Evolutionary conservation across 75 land plant genomes (phyloP), one percentile per base, ranked within the genome.

Genomic region (Adiantum capillusveneris): DNA sequence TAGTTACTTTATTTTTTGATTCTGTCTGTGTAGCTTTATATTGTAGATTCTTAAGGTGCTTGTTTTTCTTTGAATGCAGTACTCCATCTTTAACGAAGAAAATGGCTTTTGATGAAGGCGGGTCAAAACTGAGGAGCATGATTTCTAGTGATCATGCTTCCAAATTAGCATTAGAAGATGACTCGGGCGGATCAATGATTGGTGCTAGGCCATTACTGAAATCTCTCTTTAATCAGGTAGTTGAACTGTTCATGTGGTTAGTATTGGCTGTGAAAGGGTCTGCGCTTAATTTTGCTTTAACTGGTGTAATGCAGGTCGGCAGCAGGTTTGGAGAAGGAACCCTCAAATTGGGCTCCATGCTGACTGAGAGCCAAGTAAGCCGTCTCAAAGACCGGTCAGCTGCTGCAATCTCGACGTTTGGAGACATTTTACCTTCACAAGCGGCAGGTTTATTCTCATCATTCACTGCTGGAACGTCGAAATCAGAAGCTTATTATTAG

Each of bases 321-420:
- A 90, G 86, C 77, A 84, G 67, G 66, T 82, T 95, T 70, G 97
- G 97, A 21, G 99, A 90, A 76, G 95, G 97, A 57, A 90, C 98
- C 36, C 66, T 92, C 12, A 84, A 73, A 56, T 55, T 82, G 62
- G 94, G 94, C 21, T 91, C 88, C 24, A 82, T 95, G 56, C 72
- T 90, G 29, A 74, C 80, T 28, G 99, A 95, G 70, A 76, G 80
- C 13, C 93, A 88, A 82, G 97, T 91, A 21, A 86, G 97, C 37
- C 75, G 75, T 49, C 55, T 90, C 50, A 87, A 79, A 62, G 96
- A 90, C 64, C 79, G 70, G 57, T 88, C 94, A 22, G 80, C 91
- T 31, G 76, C 90, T 51, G 87, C 87, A 16, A 87, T 91, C 69
- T 85, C 94, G 7, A 79, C 86, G 34, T 89, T 95, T 75, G 99